phyloP scores from a whole-genome alignment of 805 yeast genomes.

The Ogataea allantospora region DNA sequence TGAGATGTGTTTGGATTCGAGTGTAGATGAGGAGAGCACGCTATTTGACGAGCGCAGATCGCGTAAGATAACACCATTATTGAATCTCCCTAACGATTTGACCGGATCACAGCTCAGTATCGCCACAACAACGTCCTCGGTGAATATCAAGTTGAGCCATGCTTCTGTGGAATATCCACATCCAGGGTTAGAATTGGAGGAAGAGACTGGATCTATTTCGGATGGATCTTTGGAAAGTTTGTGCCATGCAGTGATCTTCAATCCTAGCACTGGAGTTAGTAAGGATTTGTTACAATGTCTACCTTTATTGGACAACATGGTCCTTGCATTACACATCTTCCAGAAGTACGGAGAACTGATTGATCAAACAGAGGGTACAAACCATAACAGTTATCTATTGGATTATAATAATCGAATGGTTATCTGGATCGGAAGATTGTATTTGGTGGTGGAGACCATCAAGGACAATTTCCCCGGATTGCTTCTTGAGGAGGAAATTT shows the following conservation, averaged over 20 bases:
- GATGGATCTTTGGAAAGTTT: slow-evolving; percentile 69
- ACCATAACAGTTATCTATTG: slow-evolving; percentile 3
- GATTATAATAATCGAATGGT: slow-evolving; percentile 4
- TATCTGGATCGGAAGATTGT: slow-evolving; percentile 37
- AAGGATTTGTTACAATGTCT: slow-evolving; percentile 47
- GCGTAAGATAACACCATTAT: slow-evolving; percentile 7
- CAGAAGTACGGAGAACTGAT: slow-evolving; percentile 28
- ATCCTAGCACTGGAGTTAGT: slow-evolving; percentile 38
- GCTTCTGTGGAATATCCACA: slow-evolving; percentile 53
- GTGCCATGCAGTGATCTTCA: slow-evolving; percentile 69
- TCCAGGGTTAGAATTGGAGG: slow-evolving; percentile 56
- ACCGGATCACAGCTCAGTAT: slow-evolving; percentile 19
- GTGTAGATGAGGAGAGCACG: slow-evolving; percentile 3
- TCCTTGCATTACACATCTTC: slow-evolving; percentile 43
- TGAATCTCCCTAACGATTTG: slow-evolving; percentile 10
- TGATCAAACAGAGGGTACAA: slow-evolving; percentile 3
- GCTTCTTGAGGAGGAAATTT: slow-evolving; percentile 60
- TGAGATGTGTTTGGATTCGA: not conserved
- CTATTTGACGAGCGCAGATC: slow-evolving; percentile 1
- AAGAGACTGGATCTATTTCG: slow-evolving; percentile 40
- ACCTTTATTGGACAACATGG: slow-evolving; percentile 53
- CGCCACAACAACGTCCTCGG: slow-evolving; percentile 11
- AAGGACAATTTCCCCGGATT: slow-evolving; percentile 64
- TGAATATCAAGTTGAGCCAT: slow-evolving; percentile 27
- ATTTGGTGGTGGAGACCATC: slow-evolving; percentile 53